Base-by-base conservation (phyloP, 2,329 filamentous ascomycete species). In the Sphaceloma murrayae region DNA sequence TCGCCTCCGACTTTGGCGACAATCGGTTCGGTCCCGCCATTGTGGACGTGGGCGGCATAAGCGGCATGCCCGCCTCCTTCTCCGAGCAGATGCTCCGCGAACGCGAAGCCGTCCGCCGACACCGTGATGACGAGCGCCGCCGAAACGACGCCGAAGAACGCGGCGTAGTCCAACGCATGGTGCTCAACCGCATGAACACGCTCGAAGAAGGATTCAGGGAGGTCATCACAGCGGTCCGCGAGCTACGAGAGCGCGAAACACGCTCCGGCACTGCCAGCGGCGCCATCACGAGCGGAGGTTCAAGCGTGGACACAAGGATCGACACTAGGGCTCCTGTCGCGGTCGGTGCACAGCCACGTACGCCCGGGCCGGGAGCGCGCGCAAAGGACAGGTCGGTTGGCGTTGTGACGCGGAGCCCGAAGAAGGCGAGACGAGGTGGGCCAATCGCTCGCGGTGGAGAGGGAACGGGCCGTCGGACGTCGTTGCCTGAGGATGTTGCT, bases 171-270 rank as follows among this genome's bases (percentile, higher is more conserved):
- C 75, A 80, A 53, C 76, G 85, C 46, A 73, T 94, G 34, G 82
- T 95, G 63, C 68, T 95, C 34, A 85, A 86, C 6, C 73, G 86
- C 24, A 95, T 95, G 86, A 91, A 91, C 60, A 89, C 82, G 5
- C 71, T 96, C 2, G 88, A 96, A 60, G 86, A 94, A 62, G 82
- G 87, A 10, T 89, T 96, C 60, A 75, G 82, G 2, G 85, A 94
- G 48, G 80, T 63, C 7, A 45, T 62, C 21, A 58, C 53, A 43
- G 60, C 61, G 49, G 59, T 63, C 30, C 60, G 58, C 39, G 58
- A 57, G 38, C 24, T 52, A 30, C 42, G 42, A n/a, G 32, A 34
- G n/a, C 29, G 31, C 14, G 42, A 29, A 18, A 31, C 40, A 13
- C 29, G 40, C 11, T 30, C 29, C 2, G 40, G 40, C 8, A 24